phyloP scores from a whole-genome alignment of 257 asterid genomes.

The Prunella vulgaris region DNA sequence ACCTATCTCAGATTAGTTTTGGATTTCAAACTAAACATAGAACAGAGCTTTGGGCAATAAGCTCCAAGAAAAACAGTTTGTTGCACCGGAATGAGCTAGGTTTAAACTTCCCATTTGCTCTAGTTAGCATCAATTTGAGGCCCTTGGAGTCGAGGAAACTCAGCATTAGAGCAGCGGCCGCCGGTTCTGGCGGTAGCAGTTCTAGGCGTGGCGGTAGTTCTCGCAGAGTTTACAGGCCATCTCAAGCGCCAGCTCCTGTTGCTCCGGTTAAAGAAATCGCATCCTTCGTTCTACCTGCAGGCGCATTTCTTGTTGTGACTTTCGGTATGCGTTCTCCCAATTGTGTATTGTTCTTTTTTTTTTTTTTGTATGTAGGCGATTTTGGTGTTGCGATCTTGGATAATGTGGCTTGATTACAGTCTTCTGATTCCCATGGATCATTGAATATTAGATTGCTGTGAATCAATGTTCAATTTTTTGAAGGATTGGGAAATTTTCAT shows the following conservation, averaged over 20 bases:
- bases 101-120: conserved; percentile 29
- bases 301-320: conserved; percentile 59
- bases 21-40: conserved; percentile 19
- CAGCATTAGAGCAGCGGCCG: conserved; percentile 37
- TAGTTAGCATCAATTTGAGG: conserved; percentile 24
- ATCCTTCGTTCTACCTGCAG: conserved; percentile 61
- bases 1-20: conserved; percentile 33
- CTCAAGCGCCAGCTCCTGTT: conserved; percentile 51
- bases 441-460: background rate
- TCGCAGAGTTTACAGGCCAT: conserved; percentile 61
- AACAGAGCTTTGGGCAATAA: conserved; percentile 18
- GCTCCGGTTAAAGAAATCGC: conserved; percentile 48
- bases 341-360: background rate
- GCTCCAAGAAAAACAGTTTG: conserved; percentile 20
- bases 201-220: conserved; percentile 46
- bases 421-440: conserved; percentile 3
- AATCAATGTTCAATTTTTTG: background rate
- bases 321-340: conserved; percentile 54
- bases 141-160: conserved; percentile 29
- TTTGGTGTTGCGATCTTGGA: conserved; percentile 12
- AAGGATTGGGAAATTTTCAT: background rate
- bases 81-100: conserved; percentile 22
- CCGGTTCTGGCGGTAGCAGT: conserved; percentile 36
- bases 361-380: background rate
- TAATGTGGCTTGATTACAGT: conserved; percentile 7